Evolutionary conservation across 1,284 basidiomycete genomes (phyloP).

Genomic region (Sanghuangporus baumii): DNA sequence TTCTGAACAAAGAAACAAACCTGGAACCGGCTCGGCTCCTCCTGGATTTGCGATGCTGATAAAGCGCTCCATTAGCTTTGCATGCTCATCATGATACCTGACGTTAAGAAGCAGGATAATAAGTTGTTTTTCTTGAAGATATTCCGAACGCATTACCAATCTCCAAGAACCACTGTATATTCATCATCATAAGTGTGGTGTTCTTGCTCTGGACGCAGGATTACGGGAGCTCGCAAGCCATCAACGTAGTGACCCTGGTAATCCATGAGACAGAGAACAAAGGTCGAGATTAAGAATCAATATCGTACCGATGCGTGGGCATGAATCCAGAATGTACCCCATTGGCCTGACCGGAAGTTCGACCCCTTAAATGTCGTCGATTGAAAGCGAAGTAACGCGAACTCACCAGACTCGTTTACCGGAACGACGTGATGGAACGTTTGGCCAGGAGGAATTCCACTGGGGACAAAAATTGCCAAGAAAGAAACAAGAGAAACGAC

Average conservation of each 20-base stretch:
- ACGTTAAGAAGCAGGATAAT: constrained; percentile 28
- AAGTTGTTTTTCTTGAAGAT: constrained; percentile 65
- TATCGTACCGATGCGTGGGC: constrained; percentile 45
- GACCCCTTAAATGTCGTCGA: too few relatives aligned
- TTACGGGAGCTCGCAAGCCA: constrained; percentile 72
- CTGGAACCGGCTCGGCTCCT: constrained; percentile 84
- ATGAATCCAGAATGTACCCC: constrained; percentile 90
- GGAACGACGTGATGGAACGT: constrained; percentile 79
- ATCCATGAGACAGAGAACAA: not conserved
- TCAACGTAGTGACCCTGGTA: constrained; percentile 81
- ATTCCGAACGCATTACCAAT: constrained; percentile 51
- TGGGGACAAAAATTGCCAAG: constrained; percentile 24
- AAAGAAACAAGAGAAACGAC: not conserved
- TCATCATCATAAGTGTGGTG: constrained; percentile 83
- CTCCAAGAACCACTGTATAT: constrained; percentile 78
- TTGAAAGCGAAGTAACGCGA: too few relatives aligned
- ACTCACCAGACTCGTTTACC: constrained; percentile 50
- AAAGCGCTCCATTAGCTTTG: constrained; percentile 49
- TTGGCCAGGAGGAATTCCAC: constrained; percentile 77
- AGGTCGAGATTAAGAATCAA: constrained; percentile 23
- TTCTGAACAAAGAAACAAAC: constrained; percentile 31
- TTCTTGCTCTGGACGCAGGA: constrained; percentile 66
- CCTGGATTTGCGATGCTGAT: constrained; percentile 72
- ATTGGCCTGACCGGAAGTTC: constrained; percentile 34
- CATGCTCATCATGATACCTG: too few relatives aligned